Conservation (phyloP, 768 basidiomycete genomes). For the Galerina sulciceps region DNA sequence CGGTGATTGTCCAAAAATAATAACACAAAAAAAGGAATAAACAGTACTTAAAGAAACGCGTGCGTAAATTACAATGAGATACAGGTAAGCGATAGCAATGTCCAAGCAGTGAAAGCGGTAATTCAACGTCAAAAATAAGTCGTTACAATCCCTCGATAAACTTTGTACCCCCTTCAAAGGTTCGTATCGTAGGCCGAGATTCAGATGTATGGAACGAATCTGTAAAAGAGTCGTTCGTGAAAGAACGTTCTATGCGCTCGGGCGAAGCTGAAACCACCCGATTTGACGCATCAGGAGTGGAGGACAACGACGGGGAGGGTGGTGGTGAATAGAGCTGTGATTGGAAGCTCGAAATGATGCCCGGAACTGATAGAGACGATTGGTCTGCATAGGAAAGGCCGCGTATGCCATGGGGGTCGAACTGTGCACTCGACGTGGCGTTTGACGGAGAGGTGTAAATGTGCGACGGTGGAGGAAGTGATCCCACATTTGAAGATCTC, state of each 20-base stretch:
- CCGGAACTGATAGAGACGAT: conserved; percentile 22
- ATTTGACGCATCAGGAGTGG: conserved; percentile 12
- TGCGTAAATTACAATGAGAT: conserved; percentile 13
- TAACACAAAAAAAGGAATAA: background rate
- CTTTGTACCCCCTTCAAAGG: conserved; percentile 50
- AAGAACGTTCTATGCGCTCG: conserved; percentile 12
- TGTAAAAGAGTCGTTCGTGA: conserved; percentile 12
- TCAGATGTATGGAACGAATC: conserved; percentile 13
- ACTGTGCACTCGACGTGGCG: conserved; percentile 27
- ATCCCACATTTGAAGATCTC: conserved; percentile 15
- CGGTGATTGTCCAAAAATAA: background rate
- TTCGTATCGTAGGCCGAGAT: conserved; percentile 33
- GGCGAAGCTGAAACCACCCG: conserved; percentile 17
- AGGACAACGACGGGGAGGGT: conserved; percentile 28
- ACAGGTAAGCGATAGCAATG: conserved; percentile 12
- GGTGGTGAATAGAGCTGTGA: conserved; percentile 34
- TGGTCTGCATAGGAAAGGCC: conserved; percentile 26
- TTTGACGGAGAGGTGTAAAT: conserved; percentile 29
- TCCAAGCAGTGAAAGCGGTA: conserved; percentile 9
- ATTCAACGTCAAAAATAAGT: background rate
- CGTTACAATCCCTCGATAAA: conserved; percentile 47
- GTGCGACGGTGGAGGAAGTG: conserved; percentile 10
- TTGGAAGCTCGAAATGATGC: conserved; percentile 30
- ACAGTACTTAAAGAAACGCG: conserved; percentile 3
- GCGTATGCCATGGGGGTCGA: conserved; percentile 29